Conservation (phyloP, 1,284 basidiomycete species). For the Tilletia caries region DNA sequence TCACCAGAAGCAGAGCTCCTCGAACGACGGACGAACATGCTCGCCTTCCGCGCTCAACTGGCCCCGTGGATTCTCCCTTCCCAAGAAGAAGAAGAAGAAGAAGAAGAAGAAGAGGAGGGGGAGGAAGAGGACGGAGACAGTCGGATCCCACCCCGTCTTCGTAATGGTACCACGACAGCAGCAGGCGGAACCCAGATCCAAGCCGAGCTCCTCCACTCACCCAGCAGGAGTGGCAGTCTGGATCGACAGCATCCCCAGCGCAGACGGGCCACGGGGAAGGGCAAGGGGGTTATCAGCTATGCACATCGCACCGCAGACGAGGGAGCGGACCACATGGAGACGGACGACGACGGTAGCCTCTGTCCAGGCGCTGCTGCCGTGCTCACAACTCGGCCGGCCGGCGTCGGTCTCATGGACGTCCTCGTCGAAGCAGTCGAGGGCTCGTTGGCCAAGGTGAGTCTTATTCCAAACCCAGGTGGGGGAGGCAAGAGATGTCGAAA, state of each 20-base stretch:
- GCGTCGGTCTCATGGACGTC: conserved; percentile 6
- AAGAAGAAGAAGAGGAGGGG: background rate
- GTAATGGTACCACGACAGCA: background rate
- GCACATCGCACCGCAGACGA: too few relatives aligned
- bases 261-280: too few relatives aligned
- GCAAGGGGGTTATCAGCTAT: too few relatives aligned
- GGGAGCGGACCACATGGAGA: background rate
- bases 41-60: conserved; percentile 22
- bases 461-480: background rate
- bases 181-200: conserved; percentile 18
- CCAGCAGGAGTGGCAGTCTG: conserved; percentile 3
- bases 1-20: conserved; percentile 27
- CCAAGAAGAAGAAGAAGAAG: background rate
- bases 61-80: conserved; percentile 20
- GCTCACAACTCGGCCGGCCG: conserved; percentile 17
- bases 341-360: conserved; percentile 26
- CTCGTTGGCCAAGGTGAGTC: conserved; percentile 29
- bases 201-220: conserved; percentile 24
- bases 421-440: conserved; percentile 37
- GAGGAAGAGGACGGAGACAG: conserved; percentile 18
- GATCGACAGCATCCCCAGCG: background rate
- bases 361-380: conserved; percentile 27
- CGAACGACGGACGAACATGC: conserved; percentile 22
- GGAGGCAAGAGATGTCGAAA: background rate
- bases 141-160: conserved; percentile 7